Evolutionary conservation across 306 rosid species (phyloP).

Genomic region (Castanea crenata): DNA sequence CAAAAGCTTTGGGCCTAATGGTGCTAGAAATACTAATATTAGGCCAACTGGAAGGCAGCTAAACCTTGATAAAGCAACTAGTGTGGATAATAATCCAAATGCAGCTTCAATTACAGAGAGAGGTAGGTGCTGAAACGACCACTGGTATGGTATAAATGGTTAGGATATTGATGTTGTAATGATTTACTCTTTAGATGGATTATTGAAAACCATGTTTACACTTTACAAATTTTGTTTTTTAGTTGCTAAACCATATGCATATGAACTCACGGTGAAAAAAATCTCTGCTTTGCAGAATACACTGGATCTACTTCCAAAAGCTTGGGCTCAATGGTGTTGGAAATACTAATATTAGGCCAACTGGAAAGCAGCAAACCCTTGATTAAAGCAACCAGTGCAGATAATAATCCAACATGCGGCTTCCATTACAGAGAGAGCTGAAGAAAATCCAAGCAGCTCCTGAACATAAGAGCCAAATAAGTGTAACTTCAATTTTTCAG

Average conservation of each 20-base stretch:
- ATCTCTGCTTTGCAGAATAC: slow-evolving; percentile 42
- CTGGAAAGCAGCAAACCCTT: slow-evolving; percentile 28
- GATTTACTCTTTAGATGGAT: neutral
- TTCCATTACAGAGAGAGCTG: slow-evolving; percentile 39
- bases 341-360: slow-evolving; percentile 33
- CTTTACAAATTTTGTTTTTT: neutral
- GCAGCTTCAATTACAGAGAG: too few relatives aligned
- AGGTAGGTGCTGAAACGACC: too few relatives aligned
- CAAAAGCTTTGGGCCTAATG: slow-evolving; percentile 36
- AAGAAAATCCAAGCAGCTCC: slow-evolving; percentile 83
- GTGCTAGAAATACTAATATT: slow-evolving; percentile 29
- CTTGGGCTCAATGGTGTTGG: slow-evolving; percentile 29
- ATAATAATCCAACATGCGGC: slow-evolving; percentile 25
- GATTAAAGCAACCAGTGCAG: slow-evolving; percentile 25
- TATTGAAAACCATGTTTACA: neutral
- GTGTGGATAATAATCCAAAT: slow-evolving; percentile 5
- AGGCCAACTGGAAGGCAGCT: slow-evolving; percentile 34
- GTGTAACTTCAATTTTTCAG: slow-evolving; percentile 34
- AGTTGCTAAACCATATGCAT: neutral
- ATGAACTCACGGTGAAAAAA: slow-evolving; percentile 19
- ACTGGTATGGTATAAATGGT: too few relatives aligned
- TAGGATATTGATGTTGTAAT: neutral
- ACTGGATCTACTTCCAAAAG: slow-evolving; percentile 33
- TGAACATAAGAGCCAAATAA: slow-evolving; percentile 79
- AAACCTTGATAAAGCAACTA: slow-evolving; percentile 17